Evolutionary conservation across 306 rosid genomes (phyloP).

Genomic region (Sicyos baderoa): DNA sequence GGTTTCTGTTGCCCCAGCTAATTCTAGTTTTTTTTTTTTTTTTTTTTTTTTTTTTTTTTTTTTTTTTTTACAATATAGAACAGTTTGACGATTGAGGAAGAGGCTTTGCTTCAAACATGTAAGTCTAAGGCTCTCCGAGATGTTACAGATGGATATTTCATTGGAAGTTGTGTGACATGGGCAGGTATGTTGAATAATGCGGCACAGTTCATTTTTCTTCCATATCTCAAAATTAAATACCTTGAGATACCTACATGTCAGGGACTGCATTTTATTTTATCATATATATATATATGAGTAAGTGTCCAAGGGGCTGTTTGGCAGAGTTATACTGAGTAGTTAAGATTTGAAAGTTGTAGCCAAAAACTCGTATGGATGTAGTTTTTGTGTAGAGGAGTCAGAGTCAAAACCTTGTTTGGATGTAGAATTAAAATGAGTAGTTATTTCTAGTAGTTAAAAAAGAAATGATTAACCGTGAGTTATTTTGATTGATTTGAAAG

Average conservation of each 20-base stretch:
- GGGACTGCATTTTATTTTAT: neutral
- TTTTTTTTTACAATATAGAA: slow-evolving; percentile 21
- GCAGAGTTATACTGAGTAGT: too few species aligned
- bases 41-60: neutral
- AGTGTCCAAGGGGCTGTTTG: too few species aligned
- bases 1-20: neutral
- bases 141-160: slow-evolving; percentile 25
- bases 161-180: slow-evolving; percentile 35
- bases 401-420: too few species aligned
- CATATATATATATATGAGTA: too few species aligned
- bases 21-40: neutral
- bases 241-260: neutral
- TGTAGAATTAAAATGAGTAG: too few species aligned
- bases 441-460: too few species aligned
- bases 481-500: too few species aligned
- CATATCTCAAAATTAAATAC: neutral
- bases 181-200: slow-evolving; percentile 35
- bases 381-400: too few species aligned
- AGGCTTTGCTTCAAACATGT: slow-evolving; percentile 29
- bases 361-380: too few species aligned
- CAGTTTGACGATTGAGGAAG: slow-evolving; percentile 40
- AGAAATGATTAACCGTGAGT: too few species aligned
- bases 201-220: neutral
- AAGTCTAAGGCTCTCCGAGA: slow-evolving; percentile 28
- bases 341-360: too few species aligned